A percentile compares a stretch with the other conserved stretches of the same genome.
Evolutionary conservation across 148 eudicot species (phyloP).

Genomic region (Hydrangea macrophylla): DNA sequence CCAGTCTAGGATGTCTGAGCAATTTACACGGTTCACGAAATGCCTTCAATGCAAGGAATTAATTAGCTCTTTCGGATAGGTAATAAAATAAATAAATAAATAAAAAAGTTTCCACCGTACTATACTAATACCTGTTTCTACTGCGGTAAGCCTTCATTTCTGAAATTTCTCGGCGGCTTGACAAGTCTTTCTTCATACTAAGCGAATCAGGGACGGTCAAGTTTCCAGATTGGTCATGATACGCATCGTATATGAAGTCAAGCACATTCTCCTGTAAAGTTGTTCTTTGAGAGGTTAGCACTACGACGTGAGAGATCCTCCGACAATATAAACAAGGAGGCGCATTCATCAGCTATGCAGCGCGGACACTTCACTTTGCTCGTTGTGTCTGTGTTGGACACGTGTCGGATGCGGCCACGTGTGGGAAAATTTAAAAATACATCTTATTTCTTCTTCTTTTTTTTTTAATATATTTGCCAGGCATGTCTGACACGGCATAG

Average conservation of each 20-base stretch:
- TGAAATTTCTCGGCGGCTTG: constrained; percentile 41
- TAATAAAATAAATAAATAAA: no score
- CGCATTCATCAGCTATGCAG: no score
- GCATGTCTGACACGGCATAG: no score
- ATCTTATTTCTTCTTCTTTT: no score
- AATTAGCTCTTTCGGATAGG: neutral
- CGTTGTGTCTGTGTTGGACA: no score
- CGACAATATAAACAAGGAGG: neutral
- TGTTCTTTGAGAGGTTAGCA: neutral
- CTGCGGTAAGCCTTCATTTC: constrained; percentile 64
- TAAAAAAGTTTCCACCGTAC: neutral
- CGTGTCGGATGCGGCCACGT: no score
- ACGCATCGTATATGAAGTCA: constrained; percentile 59
- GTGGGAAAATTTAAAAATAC: no score
- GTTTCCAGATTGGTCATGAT: constrained; percentile 39
- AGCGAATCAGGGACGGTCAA: constrained; percentile 63
- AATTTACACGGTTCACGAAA: constrained; percentile 56
- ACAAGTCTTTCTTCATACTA: constrained; percentile 56
- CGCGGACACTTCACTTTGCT: no score
- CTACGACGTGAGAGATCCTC: neutral
- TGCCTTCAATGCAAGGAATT: constrained; percentile 41
- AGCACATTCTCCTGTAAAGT: constrained; percentile 69
- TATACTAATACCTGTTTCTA: constrained; percentile 52
- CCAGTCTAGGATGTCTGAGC: constrained; percentile 69
- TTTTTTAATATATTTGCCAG: no score